phyloP scores from a whole-genome alignment of 805 yeast species.

The Candida schatavii region DNA sequence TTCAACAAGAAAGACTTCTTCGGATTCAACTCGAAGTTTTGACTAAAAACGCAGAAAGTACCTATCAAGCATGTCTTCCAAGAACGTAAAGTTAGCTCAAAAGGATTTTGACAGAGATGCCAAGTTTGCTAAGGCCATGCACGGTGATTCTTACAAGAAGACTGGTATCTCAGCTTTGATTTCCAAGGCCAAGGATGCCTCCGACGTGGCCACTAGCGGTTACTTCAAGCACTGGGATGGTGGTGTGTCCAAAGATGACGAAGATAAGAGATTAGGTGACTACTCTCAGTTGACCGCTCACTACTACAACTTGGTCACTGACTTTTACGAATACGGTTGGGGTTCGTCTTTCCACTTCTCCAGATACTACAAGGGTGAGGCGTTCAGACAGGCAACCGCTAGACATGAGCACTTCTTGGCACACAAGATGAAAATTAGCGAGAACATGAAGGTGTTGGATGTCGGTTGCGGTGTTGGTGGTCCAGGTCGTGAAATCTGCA shows the following conservation, averaged over 20 bases:
- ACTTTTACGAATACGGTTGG: constrained; percentile 99
- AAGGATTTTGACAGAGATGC: constrained; percentile 60
- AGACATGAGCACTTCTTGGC: constrained; percentile 97
- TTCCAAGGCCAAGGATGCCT: constrained; percentile 71
- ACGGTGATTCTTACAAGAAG: constrained; percentile 69
- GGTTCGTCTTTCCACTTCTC: constrained; percentile 98
- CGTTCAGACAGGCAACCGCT: constrained; percentile 91
- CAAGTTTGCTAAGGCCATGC: constrained; percentile 80
- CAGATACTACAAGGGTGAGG: constrained; percentile 89
- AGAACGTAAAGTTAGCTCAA: constrained; percentile 31
- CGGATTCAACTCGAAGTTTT: constrained; percentile 4
- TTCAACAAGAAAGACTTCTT: constrained; percentile 1
- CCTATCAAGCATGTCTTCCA: constrained; percentile 10
- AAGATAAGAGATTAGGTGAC: constrained; percentile 72
- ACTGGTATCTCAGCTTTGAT: constrained; percentile 77
- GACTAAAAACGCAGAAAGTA: not conserved
- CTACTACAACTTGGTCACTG: constrained; percentile 95
- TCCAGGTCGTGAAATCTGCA: constrained; percentile 93
- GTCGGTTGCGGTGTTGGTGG: constrained; percentile 99
- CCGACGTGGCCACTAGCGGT: constrained; percentile 79
- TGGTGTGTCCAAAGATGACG: constrained; percentile 69
- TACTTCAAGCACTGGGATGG: constrained; percentile 98
- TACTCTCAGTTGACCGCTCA: constrained; percentile 91
- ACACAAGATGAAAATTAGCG: constrained; percentile 72
- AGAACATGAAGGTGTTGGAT: constrained; percentile 84